phyloP scores from a whole-genome alignment of 2,329 filamentous ascomycete species.

The Fusarium sp. region DNA sequence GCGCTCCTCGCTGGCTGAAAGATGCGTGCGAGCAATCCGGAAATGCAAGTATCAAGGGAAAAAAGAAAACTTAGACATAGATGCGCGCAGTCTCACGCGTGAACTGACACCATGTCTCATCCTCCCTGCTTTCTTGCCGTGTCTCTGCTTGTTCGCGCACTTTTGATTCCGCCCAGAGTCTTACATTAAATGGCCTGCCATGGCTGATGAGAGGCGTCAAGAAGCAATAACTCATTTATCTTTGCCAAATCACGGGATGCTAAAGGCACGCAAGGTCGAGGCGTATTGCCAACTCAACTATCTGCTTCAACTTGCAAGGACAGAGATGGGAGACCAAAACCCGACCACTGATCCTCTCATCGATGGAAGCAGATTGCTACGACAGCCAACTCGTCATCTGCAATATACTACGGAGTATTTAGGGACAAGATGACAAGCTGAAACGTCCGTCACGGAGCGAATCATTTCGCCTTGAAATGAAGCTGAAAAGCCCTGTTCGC shows the following conservation, averaged over 20 bases:
- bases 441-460: conserved; percentile 12
- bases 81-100: conserved; percentile 2
- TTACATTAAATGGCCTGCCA: background rate
- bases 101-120: conserved; percentile 18
- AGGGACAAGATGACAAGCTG: conserved; percentile 9
- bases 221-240: background rate
- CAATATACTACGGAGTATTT: background rate
- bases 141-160: background rate
- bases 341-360: conserved; percentile 9
- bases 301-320: background rate
- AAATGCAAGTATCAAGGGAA: background rate
- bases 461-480: conserved; percentile 4
- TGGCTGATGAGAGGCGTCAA: background rate
- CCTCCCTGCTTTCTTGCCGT: conserved; percentile 26
- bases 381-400: conserved; percentile 6
- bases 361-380: conserved; percentile 5
- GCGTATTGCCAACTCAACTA: background rate
- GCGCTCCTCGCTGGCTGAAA: conserved; percentile 23
- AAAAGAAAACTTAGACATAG: background rate
- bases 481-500: conserved; percentile 13
- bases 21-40: conserved; percentile 9
- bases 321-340: background rate
- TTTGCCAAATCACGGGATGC: background rate
- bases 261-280: conserved; percentile 1
- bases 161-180: background rate